These are phyloP conservation scores for Ustilago nuda DNA, from an alignment of 1,284 basidiomycete genomes.

Conservation along the genomic window DNA sequence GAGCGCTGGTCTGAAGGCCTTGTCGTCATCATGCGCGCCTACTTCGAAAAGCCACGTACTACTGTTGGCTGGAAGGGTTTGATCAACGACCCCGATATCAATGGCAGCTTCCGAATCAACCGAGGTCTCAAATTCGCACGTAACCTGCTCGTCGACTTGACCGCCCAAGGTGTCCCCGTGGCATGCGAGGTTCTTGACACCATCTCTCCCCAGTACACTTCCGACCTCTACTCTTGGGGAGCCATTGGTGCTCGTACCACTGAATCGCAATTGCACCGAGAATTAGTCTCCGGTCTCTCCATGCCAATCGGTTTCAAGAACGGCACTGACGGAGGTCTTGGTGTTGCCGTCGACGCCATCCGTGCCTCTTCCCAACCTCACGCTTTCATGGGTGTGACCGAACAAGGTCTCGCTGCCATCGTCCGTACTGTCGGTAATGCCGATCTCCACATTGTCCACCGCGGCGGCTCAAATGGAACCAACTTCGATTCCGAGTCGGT, in stretches of 20 bases:
- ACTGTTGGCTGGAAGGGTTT: conserved; percentile 81
- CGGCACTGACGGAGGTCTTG: conserved; percentile 87
- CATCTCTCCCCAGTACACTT: conserved; percentile 73
- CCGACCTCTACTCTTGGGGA: conserved; percentile 88
- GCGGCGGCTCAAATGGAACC: conserved; percentile 67
- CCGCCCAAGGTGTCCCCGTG: conserved; percentile 87
- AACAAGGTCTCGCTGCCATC: conserved; percentile 81
- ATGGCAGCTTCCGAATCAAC: conserved; percentile 96
- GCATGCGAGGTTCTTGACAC: conserved; percentile 90
- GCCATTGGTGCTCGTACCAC: conserved; percentile 97
- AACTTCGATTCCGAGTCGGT: conserved; percentile 78
- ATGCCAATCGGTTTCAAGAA: conserved; percentile 89
- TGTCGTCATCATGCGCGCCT: conserved; percentile 93
- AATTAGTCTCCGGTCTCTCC: conserved; percentile 68
- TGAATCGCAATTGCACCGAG: conserved; percentile 71
- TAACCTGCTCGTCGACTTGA: conserved; percentile 88
- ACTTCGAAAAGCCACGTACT: conserved; percentile 87
- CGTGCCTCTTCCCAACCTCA: conserved; percentile 64
- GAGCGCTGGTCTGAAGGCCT: conserved; percentile 75
- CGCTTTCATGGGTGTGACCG: conserved; percentile 69
- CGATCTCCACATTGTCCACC: conserved; percentile 68
- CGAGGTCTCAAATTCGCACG: conserved; percentile 82
- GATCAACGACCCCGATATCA: conserved; percentile 81
- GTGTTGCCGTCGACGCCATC: conserved; percentile 69
- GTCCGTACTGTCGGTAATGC: conserved; percentile 91